These are phyloP conservation scores for Pseudogymnoascus pannorum DNA, from an alignment of 2,329 filamentous ascomycete species.

Conservation along the genomic window DNA sequence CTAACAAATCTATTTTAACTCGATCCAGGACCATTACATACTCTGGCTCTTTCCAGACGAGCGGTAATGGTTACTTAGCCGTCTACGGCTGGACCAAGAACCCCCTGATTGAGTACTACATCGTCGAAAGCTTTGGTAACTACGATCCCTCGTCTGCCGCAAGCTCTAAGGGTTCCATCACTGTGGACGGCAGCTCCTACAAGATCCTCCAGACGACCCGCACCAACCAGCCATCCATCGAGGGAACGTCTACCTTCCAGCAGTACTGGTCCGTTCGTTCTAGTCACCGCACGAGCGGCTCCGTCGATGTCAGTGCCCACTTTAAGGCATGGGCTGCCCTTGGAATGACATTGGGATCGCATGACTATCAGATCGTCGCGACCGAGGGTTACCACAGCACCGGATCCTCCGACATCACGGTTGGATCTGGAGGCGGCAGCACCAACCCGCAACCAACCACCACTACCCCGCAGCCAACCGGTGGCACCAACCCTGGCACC, in stretches of 20 bases:
- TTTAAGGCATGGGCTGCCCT: constrained; percentile 41
- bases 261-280: constrained; percentile 46
- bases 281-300: constrained; percentile 41
- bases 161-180: constrained; percentile 43
- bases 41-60: constrained; percentile 34
- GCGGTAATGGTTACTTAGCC: constrained; percentile 43
- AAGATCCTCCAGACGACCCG: constrained; percentile 32
- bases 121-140: constrained; percentile 45
- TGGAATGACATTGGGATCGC: constrained; percentile 39
- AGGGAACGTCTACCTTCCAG: constrained; percentile 41
- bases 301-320: constrained; percentile 41
- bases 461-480: neutral
- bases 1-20: neutral
- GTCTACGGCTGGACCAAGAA: constrained; percentile 49
- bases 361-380: constrained; percentile 46
- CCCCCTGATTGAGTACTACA: constrained; percentile 52
- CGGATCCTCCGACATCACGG: constrained; percentile 40
- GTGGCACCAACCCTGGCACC: neutral
- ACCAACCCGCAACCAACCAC: neutral
- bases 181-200: constrained; percentile 45
- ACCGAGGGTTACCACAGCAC: constrained; percentile 45
- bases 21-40: constrained; percentile 34
- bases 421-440: constrained; percentile 18
- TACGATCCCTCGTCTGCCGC: constrained; percentile 41
- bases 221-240: constrained; percentile 32